Conservation (phyloP, 2,329 filamentous ascomycete species). For the Gyromitra esculenta region DNA sequence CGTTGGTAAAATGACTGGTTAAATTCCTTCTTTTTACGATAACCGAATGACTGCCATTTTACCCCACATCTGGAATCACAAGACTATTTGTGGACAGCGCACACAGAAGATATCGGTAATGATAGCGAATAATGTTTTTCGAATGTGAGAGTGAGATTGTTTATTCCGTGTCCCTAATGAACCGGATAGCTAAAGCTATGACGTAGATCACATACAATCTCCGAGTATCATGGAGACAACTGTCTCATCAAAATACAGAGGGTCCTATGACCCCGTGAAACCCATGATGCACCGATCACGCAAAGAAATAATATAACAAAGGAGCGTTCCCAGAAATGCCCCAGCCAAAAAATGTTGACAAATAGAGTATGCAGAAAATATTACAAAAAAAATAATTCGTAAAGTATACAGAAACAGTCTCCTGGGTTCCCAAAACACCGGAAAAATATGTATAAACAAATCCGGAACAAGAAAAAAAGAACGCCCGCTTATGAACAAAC, state of each 20-base stretch:
- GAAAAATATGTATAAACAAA: constrained; percentile 42
- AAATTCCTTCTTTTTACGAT: constrained; percentile 28
- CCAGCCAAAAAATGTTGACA: constrained; percentile 11
- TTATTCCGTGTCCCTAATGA: constrained; percentile 34
- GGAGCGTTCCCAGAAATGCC: constrained; percentile 27
- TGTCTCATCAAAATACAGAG: constrained; percentile 9
- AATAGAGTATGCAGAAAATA: constrained; percentile 35
- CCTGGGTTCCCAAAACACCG: constrained; percentile 35
- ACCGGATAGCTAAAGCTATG: constrained; percentile 40
- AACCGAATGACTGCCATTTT: constrained; percentile 25
- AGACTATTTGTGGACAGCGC: constrained; percentile 38
- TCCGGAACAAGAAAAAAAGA: constrained; percentile 32
- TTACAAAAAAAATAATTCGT: constrained; percentile 42
- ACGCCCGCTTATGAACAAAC: constrained; percentile 45
- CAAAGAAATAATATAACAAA: constrained; percentile 41
- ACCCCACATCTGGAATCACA: constrained; percentile 42
- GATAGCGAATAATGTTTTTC: constrained; percentile 27
- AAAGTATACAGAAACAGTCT: constrained; percentile 44
- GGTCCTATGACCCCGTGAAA: constrained; percentile 36
- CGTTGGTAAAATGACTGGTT: constrained; percentile 45
- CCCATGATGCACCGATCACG: constrained; percentile 43
- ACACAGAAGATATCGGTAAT: constrained; percentile 8
- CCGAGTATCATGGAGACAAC: constrained; percentile 35
- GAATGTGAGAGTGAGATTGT: constrained; percentile 36
- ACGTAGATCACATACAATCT: constrained; percentile 47